Evolutionary conservation across 2,329 filamentous ascomycete genomes (phyloP).

Genomic region (Calonectria montana): DNA sequence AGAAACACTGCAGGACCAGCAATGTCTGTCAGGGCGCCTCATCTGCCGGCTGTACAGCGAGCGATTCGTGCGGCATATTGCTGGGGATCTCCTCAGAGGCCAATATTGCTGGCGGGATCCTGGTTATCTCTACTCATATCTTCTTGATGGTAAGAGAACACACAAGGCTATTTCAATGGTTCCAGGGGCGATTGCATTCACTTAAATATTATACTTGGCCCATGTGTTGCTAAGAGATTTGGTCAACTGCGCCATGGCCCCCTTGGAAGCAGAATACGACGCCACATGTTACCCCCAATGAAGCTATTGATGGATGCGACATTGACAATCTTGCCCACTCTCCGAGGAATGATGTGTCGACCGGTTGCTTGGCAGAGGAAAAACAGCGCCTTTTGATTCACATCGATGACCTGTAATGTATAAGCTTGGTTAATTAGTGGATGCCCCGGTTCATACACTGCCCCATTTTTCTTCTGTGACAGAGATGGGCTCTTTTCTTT

Average conservation of each 20-base stretch:
- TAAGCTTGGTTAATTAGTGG: neutral
- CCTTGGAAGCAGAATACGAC: constrained; percentile 21
- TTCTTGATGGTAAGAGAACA: neutral
- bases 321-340: constrained; percentile 25
- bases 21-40: constrained; percentile 19
- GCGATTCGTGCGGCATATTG: neutral
- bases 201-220: constrained; percentile 23
- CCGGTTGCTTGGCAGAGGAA: constrained; percentile 24
- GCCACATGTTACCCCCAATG: constrained; percentile 14
- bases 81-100: constrained; percentile 8
- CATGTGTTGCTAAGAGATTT: constrained; percentile 26
- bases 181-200: constrained; percentile 27
- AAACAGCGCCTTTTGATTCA: constrained; percentile 21
- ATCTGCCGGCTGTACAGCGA: constrained; percentile 20
- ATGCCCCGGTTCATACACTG: neutral
- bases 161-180: constrained; percentile 21
- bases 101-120: neutral
- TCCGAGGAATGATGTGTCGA: constrained; percentile 17
- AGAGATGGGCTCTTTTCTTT: neutral
- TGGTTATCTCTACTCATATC: neutral
- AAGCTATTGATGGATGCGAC: constrained; percentile 21
- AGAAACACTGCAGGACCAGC: constrained; percentile 21
- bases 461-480: constrained; percentile 21
- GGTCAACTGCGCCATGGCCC: constrained; percentile 22
- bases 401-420: constrained; percentile 13